Percentiles rank a stretch among this genome's conserved stretches.
Evolutionary conservation across 1,139 yeast genomes (phyloP).

Genomic region (Wickerhamiella pararugosa): DNA sequence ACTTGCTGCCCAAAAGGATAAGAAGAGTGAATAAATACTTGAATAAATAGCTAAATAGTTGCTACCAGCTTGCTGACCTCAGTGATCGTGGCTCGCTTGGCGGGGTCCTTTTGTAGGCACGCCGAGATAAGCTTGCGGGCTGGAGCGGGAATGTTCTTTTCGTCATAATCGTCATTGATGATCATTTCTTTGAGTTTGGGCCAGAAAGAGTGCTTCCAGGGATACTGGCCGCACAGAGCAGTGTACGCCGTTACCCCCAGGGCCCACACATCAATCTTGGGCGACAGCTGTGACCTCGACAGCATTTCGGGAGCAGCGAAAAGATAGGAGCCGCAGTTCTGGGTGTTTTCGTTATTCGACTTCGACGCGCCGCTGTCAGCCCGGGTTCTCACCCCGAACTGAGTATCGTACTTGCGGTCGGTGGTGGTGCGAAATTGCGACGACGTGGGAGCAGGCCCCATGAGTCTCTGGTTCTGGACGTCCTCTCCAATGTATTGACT

Average conservation of each 20-base stretch:
- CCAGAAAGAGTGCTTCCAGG: slow-evolving; percentile 70
- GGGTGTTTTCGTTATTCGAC: not conserved
- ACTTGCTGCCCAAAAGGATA: slow-evolving; percentile 18
- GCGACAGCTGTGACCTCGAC: slow-evolving; percentile 41
- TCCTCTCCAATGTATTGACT: slow-evolving; percentile 28
- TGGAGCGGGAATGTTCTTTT: not conserved
- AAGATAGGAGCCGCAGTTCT: slow-evolving; percentile 59
- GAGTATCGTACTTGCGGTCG: not conserved
- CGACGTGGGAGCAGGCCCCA: slow-evolving; percentile 1
- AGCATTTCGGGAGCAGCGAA: slow-evolving; percentile 84
- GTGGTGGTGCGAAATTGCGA: not conserved
- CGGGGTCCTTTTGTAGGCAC: slow-evolving; percentile 39
- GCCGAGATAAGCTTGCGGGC: slow-evolving; percentile 30
- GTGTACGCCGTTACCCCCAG: slow-evolving; percentile 67
- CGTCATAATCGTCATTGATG: slow-evolving; percentile 47
- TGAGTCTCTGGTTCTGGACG: not conserved
- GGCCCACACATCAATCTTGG: slow-evolving; percentile 81
- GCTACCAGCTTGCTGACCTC: slow-evolving; percentile 19
- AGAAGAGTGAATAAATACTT: slow-evolving; percentile 7
- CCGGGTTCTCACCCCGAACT: not conserved
- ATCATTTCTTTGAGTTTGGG: slow-evolving; percentile 67
- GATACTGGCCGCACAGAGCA: slow-evolving; percentile 57
- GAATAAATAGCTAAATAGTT: not conserved
- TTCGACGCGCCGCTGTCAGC: not conserved
- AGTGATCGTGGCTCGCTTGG: slow-evolving; percentile 37